Conservation (phyloP, 2,329 filamentous ascomycete species). For the Hymenoscyphus repandus region DNA sequence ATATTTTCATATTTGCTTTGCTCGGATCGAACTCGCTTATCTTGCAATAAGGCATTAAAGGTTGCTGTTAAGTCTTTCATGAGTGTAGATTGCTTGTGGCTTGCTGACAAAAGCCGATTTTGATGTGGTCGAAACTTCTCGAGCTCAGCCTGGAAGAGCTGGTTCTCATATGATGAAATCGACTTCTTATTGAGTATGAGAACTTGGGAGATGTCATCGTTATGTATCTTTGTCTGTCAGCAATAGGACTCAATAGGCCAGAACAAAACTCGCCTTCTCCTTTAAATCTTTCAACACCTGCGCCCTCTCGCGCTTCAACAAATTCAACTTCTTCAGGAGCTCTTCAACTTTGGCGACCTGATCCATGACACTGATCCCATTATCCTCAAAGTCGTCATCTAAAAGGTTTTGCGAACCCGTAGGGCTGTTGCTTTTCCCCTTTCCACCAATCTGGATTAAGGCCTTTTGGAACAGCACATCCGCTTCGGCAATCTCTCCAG, state of each 20-base stretch:
- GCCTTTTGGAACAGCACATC: slow-evolving; percentile 86
- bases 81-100: slow-evolving; percentile 87
- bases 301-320: slow-evolving; percentile 85
- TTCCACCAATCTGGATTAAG: slow-evolving; percentile 68
- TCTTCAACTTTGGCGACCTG: slow-evolving; percentile 89
- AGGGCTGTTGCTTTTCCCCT: slow-evolving; percentile 54
- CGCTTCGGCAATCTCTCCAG: slow-evolving; percentile 78
- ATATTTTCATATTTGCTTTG: slow-evolving; percentile 93
- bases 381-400: slow-evolving; percentile 88
- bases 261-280: slow-evolving; percentile 68
- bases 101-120: slow-evolving; percentile 83
- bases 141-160: slow-evolving; percentile 92
- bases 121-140: slow-evolving; percentile 96
- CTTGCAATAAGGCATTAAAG: slow-evolving; percentile 84
- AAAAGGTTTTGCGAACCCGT: slow-evolving; percentile 68
- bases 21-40: slow-evolving; percentile 88
- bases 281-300: slow-evolving; percentile 96
- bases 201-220: slow-evolving; percentile 95
- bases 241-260: neutral
- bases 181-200: slow-evolving; percentile 97
- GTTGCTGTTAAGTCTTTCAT: slow-evolving; percentile 90
- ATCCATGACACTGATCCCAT: slow-evolving; percentile 72
- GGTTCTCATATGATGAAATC: slow-evolving; percentile 83
- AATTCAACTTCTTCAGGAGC: slow-evolving; percentile 80
- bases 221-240: slow-evolving; percentile 63